These are phyloP conservation scores for Tetrahymena thermophila DNA, from an alignment of 73 alveolate genomes.

Conservation along the genomic window DNA sequence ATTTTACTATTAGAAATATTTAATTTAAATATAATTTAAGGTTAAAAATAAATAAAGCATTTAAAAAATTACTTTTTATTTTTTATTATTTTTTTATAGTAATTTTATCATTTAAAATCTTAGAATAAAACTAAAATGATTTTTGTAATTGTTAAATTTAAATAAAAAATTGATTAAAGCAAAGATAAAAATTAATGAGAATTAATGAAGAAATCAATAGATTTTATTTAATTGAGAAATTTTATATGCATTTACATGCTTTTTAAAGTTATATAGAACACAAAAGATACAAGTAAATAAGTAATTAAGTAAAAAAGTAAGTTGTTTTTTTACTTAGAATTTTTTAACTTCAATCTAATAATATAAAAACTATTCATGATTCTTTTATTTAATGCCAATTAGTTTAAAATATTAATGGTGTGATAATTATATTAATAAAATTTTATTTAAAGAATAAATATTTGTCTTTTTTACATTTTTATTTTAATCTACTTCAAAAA, in stretches of 20 bases:
- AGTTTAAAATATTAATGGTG: not conserved
- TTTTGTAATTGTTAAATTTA: too few species aligned
- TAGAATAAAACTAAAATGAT: too few species aligned
- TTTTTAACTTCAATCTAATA: not conserved
- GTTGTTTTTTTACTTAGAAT: not conserved
- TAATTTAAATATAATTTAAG: too few species aligned
- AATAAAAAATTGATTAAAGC: too few species aligned
- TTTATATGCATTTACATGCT: not conserved
- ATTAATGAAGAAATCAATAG: not conserved
- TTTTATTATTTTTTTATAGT: too few species aligned
- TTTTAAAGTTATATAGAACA: not conserved
- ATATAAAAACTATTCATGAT: not conserved
- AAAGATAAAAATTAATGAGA: not conserved
- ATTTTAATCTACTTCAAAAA: conserved; percentile 13
- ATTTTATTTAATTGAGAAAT: not conserved
- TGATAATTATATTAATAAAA: not conserved
- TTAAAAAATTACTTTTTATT: too few species aligned
- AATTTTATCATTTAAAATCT: too few species aligned
- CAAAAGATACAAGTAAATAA: not conserved
- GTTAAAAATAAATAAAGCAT: too few species aligned
- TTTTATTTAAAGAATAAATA: not conserved
- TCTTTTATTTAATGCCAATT: too few species aligned
- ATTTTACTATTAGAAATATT: too few species aligned
- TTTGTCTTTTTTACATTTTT: not conserved
- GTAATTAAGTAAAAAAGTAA: too few species aligned